Percentiles rank a stretch among this genome's conserved stretches.
These are phyloP conservation scores for Bretziella fagacearum DNA, from an alignment of 2,329 filamentous ascomycete species.

Conservation along the genomic window DNA sequence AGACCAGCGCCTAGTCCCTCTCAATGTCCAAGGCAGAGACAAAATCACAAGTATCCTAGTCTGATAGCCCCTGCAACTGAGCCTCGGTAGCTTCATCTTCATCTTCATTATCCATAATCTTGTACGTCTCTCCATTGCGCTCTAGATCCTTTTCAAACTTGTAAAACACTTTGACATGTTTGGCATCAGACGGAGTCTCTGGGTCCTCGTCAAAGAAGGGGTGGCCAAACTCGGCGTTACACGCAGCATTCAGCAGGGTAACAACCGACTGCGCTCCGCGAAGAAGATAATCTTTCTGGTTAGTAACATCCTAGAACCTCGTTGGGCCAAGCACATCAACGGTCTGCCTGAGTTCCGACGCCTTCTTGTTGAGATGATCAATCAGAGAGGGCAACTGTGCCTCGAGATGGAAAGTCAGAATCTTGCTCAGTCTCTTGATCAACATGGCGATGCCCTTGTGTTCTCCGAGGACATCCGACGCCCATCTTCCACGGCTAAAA, in stretches of 20 bases:
- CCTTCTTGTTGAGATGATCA: conserved; percentile 13
- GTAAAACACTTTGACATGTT: background rate
- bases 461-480: conserved; percentile 17
- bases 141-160: background rate
- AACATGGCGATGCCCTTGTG: conserved; percentile 16
- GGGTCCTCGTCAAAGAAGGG: too few relatives aligned
- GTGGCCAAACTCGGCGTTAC: too few relatives aligned
- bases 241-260: too few relatives aligned
- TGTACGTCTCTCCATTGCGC: background rate
- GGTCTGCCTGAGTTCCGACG: background rate
- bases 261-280: too few relatives aligned
- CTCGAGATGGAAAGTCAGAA: conserved; percentile 20
- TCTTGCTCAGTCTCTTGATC: conserved; percentile 17
- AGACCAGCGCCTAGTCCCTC: too few relatives aligned
- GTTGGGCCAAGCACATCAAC: too few relatives aligned
- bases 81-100: background rate
- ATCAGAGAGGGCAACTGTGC: conserved; percentile 19
- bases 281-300: too few relatives aligned
- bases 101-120: background rate
- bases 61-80: background rate
- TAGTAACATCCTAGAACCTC: too few relatives aligned
- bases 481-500: conserved; percentile 24
- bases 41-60: background rate
- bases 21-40: too few relatives aligned
- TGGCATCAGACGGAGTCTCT: background rate